These are phyloP conservation scores for Ceriops decandra DNA, from an alignment of 345 rosid genomes.

Conservation along the genomic window DNA sequence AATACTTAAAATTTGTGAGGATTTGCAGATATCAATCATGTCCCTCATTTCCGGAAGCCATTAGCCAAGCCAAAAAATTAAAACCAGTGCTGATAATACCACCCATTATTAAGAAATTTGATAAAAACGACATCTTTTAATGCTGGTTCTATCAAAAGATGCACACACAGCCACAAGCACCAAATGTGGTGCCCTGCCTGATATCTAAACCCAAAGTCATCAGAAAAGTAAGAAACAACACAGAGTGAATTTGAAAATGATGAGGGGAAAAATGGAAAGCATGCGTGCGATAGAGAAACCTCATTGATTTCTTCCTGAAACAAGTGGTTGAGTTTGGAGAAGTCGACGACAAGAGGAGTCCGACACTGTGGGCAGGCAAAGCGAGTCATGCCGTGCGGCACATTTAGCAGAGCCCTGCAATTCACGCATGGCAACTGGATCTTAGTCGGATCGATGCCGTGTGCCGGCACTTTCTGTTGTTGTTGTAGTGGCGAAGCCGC, in stretches of 20 bases:
- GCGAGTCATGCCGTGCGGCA: conserved; percentile 80
- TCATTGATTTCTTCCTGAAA: conserved; percentile 78
- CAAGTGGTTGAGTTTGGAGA: conserved; percentile 53
- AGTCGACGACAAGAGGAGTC: conserved; percentile 82
- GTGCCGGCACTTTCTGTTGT: conserved; percentile 58
- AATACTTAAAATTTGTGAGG: too few species aligned
- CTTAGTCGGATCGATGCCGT: conserved; percentile 97
- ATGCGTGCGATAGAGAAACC: conserved; percentile 33
- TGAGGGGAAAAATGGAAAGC: neutral
- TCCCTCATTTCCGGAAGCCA: too few species aligned
- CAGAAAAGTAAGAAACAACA: neutral
- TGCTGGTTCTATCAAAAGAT: too few species aligned
- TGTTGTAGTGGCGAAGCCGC: conserved; percentile 17
- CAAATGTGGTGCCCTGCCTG: too few species aligned
- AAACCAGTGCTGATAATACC: too few species aligned
- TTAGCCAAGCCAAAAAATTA: too few species aligned
- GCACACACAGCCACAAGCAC: too few species aligned
- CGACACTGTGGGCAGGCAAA: conserved; percentile 89
- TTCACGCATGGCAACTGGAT: conserved; percentile 92
- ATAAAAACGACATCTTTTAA: too few species aligned
- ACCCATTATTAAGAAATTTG: too few species aligned
- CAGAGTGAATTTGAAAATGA: neutral
- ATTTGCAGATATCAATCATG: too few species aligned
- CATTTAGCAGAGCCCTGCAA: conserved; percentile 92
- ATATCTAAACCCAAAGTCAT: neutral